These are phyloP conservation scores for Coemansia reversa DNA, from an alignment of 192 early-diverging fungal species.

Conservation along the genomic window DNA sequence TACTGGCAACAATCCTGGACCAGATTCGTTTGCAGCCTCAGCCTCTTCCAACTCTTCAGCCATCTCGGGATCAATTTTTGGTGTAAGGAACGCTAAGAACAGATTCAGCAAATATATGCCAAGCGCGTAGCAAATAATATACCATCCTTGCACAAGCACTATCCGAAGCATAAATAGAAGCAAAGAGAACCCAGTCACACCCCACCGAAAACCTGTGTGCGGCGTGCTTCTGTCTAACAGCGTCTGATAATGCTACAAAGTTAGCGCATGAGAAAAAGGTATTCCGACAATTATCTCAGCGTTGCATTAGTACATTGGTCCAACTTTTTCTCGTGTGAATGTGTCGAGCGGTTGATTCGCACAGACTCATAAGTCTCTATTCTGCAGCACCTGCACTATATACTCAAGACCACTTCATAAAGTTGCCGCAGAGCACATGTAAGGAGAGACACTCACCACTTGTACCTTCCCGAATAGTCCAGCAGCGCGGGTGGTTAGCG, in stretches of 20 bases:
- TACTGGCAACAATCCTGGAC: conserved; percentile 70
- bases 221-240: conserved; percentile 83
- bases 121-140: conserved; percentile 91
- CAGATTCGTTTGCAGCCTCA: conserved; percentile 50
- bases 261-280: neutral
- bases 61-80: conserved; percentile 88
- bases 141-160: conserved; percentile 86
- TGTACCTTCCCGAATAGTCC: conserved; percentile 34
- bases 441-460: conserved; percentile 17
- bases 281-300: neutral
- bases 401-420: too few species aligned
- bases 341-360: too few species aligned
- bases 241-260: conserved; percentile 69
- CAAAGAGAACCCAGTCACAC: conserved; percentile 58
- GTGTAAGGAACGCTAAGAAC: conserved; percentile 93
- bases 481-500: conserved; percentile 43
- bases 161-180: conserved; percentile 77
- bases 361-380: too few species aligned
- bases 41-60: conserved; percentile 52
- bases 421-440: neutral
- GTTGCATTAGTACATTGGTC: neutral
- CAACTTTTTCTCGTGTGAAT: too few species aligned
- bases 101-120: conserved; percentile 95
- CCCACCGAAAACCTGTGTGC: conserved; percentile 74
- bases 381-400: too few species aligned